Percentiles rank a stretch among this genome's conserved stretches.
These are phyloP conservation scores for Aspergillus pseudoterreus DNA, from an alignment of 2,329 filamentous ascomycete genomes.

Conservation along the genomic window DNA sequence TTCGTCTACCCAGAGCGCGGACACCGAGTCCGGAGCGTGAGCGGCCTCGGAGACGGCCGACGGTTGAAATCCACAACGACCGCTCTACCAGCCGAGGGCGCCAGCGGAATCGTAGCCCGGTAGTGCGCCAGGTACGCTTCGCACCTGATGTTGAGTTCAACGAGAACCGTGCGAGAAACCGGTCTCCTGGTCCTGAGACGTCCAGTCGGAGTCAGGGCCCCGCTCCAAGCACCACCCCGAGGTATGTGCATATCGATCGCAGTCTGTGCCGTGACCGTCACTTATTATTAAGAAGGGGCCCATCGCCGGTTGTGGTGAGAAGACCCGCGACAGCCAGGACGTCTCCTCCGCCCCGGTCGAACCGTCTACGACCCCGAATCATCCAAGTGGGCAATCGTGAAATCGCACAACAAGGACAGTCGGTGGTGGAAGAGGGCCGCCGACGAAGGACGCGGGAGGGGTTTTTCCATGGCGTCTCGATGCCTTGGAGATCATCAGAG, in stretches of 20 bases:
- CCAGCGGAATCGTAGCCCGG: slow-evolving; percentile 4
- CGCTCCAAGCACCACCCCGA: not conserved
- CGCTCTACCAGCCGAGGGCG: slow-evolving; percentile 1
- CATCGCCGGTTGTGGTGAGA: not conserved
- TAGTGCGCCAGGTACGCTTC: slow-evolving; percentile 16
- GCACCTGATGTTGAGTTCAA: slow-evolving; percentile 14
- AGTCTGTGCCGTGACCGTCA: not conserved
- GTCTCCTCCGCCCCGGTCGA: not conserved
- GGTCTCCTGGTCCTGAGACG: not conserved
- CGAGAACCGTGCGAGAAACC: not conserved
- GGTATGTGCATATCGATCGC: not conserved
- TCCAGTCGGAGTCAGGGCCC: not conserved
- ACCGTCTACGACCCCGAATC: slow-evolving; percentile 15
- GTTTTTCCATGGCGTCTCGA: slow-evolving; percentile 4
- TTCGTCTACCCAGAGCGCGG: slow-evolving; percentile 14
- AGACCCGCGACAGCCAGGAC: not conserved
- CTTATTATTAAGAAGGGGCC: not conserved
- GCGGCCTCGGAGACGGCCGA: slow-evolving; percentile 9
- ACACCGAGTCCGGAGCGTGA: slow-evolving; percentile 18
- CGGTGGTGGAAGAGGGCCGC: slow-evolving; percentile 14
- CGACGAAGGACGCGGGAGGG: slow-evolving; percentile 9
- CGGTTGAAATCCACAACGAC: slow-evolving; percentile 14
- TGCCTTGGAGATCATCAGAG: not conserved
- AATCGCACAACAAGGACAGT: slow-evolving; percentile 16
- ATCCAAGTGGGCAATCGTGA: slow-evolving; percentile 24